A percentile compares a stretch with the other conserved stretches of the same genome.
phyloP scores from a whole-genome alignment of 257 asterid genomes.

The Linderniella brevidens region DNA sequence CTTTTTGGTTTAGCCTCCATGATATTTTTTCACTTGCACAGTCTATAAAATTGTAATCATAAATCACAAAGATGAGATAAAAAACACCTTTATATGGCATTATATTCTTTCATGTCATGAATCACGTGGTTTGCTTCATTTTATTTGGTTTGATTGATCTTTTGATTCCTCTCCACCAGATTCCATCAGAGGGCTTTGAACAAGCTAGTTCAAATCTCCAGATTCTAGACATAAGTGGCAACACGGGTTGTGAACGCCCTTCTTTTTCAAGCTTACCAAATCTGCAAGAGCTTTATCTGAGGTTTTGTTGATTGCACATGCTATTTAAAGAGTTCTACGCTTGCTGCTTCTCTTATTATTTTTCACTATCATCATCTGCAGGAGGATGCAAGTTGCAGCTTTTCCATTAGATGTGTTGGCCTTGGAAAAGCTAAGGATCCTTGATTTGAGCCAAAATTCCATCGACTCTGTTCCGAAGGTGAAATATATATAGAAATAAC shows the following conservation, averaged over 20 bases:
- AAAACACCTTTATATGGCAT: too few species aligned
- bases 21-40: too few species aligned
- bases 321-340: not conserved
- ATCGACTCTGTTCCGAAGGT: slow-evolving; percentile 75
- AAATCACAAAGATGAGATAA: too few species aligned
- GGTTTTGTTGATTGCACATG: slow-evolving; percentile 30
- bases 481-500: not conserved
- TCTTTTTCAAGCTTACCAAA: slow-evolving; percentile 54
- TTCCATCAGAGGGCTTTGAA: slow-evolving; percentile 63
- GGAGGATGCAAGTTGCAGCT: slow-evolving; percentile 58
- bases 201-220: slow-evolving; percentile 68
- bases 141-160: too few species aligned
- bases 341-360: slow-evolving; percentile 6
- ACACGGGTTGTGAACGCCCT: slow-evolving; percentile 43
- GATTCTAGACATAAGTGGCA: slow-evolving; percentile 81
- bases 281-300: slow-evolving; percentile 82
- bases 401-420: slow-evolving; percentile 57
- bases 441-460: slow-evolving; percentile 81
- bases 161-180: slow-evolving; percentile 16
- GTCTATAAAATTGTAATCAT: too few species aligned
- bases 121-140: too few species aligned
- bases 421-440: slow-evolving; percentile 45
- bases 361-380: slow-evolving; percentile 23
- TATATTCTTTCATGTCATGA: too few species aligned
- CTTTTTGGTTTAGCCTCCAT: too few species aligned